Base-by-base conservation (phyloP, 495 filamentous ascomycete genomes). In the Penicillium turbatum region DNA sequence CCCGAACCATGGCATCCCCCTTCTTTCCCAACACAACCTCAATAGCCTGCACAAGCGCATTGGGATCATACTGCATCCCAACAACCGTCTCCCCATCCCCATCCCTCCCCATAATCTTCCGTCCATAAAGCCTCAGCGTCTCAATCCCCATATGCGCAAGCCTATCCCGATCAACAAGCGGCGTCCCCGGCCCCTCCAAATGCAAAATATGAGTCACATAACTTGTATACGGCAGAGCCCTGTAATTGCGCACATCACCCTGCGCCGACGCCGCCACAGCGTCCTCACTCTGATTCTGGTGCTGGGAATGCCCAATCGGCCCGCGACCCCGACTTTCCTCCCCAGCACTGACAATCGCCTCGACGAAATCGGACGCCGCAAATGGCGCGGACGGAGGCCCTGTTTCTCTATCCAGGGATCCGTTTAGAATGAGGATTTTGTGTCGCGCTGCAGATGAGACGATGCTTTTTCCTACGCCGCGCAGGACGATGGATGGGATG, bases 141-240 rank as follows among this genome's bases (percentile, higher is more conserved):
- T 88, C 86, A 38, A 97, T 86, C 0, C 93, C 90, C 67, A 87
- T 69, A 31, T 68, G 65, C 5, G 70, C 66, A 42, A 97, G 73
- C 48, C 81, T 78, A 15, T 78, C 78, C 42, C 72, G 81, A 59
- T 96, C 83, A 3, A 96, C 87, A 10, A 54, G 63, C 0, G 93
- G 93, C 37, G 82, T 83, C 0, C 81, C 86, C 1, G 74, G 73
- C 0, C 87, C 88, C 13, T 91, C 87, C 7, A 97, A 68, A 59
- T 96, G 86, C 9, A 97, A 72, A 9, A 97, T 66, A 68, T 97
- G 90, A 13, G 86, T 95, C 3, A 97, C 84, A 63, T 93, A 95
- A 0, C 69, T 65, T n/a, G 63, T 67, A 54, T 72, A 74, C 1
- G 72, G 72, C 15, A 72, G 61, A 8, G 54, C 40, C 4, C 8